Evolutionary conservation across 805 yeast species (phyloP).

Genomic region (Isabelozyma pseudorhagii): DNA sequence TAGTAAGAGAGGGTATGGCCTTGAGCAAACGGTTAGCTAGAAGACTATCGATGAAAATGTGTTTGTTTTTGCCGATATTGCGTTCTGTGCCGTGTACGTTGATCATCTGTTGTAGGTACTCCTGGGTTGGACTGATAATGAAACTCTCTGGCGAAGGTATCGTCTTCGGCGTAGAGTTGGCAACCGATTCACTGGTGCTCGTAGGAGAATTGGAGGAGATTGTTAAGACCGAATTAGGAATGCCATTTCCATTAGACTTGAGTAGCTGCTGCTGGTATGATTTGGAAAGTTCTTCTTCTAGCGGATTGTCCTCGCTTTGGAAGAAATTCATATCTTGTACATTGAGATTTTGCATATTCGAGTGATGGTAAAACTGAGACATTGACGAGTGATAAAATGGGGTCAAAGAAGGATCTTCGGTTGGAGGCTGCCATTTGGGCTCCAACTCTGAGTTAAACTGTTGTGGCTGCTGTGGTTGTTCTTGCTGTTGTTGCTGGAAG

Average conservation of each 20-base stretch:
- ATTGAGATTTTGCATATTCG: neutral
- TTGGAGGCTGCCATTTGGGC: neutral
- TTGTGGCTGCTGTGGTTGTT: neutral
- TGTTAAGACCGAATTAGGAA: conserved; percentile 17
- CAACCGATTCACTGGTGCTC: conserved; percentile 20
- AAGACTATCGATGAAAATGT: conserved; percentile 35
- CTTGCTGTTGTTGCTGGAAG: neutral
- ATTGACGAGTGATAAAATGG: neutral
- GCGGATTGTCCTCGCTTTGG: conserved; percentile 33
- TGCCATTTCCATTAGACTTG: neutral
- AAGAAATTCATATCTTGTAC: conserved; percentile 38
- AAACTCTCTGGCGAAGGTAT: conserved; percentile 4
- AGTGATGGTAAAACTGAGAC: neutral
- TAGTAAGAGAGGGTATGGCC: conserved; percentile 24
- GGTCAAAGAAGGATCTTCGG: conserved; percentile 1
- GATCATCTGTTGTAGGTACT: conserved; percentile 4
- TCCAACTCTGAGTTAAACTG: neutral
- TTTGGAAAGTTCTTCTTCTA: conserved; percentile 31
- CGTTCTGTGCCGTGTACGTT: conserved; percentile 15
- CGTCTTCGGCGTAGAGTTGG: conserved; percentile 12
- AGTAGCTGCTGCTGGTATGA: conserved; percentile 5
- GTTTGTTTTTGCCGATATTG: conserved; percentile 27
- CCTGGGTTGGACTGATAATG: neutral
- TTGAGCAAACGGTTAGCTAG: conserved; percentile 32
- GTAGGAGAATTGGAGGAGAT: conserved; percentile 32